Evolutionary conservation across 2,329 filamentous ascomycete species (phyloP).

Genomic region (Neonectria ditissima): DNA sequence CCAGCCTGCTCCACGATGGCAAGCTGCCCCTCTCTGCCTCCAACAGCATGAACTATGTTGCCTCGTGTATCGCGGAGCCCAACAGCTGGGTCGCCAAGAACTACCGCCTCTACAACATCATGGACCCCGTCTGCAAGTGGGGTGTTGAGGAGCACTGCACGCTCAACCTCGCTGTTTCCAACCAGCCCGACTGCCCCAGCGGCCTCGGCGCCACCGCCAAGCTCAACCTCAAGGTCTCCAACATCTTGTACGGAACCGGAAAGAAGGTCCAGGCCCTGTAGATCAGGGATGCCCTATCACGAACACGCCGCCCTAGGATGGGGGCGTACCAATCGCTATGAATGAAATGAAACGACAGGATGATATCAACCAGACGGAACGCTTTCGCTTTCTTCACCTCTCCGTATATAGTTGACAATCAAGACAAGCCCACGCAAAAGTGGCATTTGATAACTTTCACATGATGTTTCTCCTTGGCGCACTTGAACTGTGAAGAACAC

Average conservation of each 20-base stretch:
- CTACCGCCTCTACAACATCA: conserved; percentile 65
- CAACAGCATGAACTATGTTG: conserved; percentile 68
- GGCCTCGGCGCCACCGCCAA: conserved; percentile 51
- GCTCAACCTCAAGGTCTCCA: conserved; percentile 57
- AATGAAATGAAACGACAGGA: conserved; percentile 37
- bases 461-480: background rate
- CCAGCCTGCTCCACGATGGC: conserved; percentile 60
- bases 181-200: conserved; percentile 65
- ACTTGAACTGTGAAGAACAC: background rate
- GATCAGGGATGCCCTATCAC: background rate
- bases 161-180: conserved; percentile 59
- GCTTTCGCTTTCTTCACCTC: conserved; percentile 36
- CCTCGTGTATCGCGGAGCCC: conserved; percentile 58
- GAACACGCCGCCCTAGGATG: conserved; percentile 34
- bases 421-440: conserved; percentile 11
- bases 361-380: conserved; percentile 28
- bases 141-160: conserved; percentile 65
- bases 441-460: conserved; percentile 16
- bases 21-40: conserved; percentile 66
- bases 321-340: conserved; percentile 37
- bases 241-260: conserved; percentile 65
- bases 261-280: conserved; percentile 44
- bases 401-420: conserved; percentile 36
- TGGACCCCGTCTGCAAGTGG: conserved; percentile 61
- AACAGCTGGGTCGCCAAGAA: conserved; percentile 66